Conservation (phyloP, 768 basidiomycete species). For the Russula sp. region DNA sequence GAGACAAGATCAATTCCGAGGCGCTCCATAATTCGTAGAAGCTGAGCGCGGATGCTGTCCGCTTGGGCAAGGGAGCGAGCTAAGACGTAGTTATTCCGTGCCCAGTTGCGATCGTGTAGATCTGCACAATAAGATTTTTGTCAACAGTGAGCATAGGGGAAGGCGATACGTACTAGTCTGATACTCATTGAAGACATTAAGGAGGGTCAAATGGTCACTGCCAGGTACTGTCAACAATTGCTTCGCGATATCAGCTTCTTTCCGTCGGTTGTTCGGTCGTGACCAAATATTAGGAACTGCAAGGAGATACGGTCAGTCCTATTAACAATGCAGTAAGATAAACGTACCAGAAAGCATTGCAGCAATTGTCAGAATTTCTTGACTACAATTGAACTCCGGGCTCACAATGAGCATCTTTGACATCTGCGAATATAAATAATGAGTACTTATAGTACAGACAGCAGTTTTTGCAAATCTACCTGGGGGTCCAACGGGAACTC, state of each 20-base stretch:
- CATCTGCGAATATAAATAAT: conserved; percentile 39
- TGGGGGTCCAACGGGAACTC: conserved; percentile 99
- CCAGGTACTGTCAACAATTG: conserved; percentile 82
- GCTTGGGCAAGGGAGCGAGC: conserved; percentile 79
- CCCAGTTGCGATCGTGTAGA: conserved; percentile 73
- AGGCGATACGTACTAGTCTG: conserved; percentile 50
- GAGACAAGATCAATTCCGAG: conserved; percentile 74
- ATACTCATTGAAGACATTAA: conserved; percentile 96
- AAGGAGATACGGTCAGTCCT: neutral
- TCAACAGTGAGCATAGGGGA: neutral
- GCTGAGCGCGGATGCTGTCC: conserved; percentile 86
- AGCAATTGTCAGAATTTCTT: conserved; percentile 90
- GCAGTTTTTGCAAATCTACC: conserved; percentile 31
- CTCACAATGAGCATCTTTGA: conserved; percentile 92
- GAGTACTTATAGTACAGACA: neutral
- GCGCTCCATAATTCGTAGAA: conserved; percentile 87
- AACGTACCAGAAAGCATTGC: conserved; percentile 88
- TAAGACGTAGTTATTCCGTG: conserved; percentile 86
- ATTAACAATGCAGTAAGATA: neutral
- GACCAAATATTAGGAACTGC: conserved; percentile 94
- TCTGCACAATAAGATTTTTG: neutral
- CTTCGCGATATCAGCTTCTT: conserved; percentile 91
- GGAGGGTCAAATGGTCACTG: conserved; percentile 88
- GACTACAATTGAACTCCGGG: conserved; percentile 92
- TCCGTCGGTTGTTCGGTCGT: conserved; percentile 77